A percentile compares a stretch with the other conserved stretches of the same genome.
Evolutionary conservation across 176 grass and related monocot genomes (phyloP).

Genomic region (Oryza brachyantha): DNA sequence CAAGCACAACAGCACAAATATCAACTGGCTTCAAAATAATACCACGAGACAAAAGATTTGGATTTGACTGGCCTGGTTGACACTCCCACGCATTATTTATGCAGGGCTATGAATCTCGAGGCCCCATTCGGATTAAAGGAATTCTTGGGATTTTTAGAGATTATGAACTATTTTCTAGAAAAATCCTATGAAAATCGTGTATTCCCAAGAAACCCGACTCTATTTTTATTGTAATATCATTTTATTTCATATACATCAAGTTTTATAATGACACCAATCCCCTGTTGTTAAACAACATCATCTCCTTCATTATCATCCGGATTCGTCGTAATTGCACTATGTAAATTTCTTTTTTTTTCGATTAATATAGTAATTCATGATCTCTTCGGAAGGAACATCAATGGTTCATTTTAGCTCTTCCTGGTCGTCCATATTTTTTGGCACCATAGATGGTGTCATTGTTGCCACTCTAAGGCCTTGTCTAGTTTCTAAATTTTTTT

Average conservation of each 20-base stretch:
- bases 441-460: neutral
- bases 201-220: no score
- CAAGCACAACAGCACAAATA: neutral
- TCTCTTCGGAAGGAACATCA: neutral
- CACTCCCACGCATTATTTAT: no score
- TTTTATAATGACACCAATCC: neutral
- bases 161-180: no score
- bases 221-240: neutral
- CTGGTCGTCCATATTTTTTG: neutral
- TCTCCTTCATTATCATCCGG: neutral
- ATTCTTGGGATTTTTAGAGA: no score
- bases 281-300: neutral
- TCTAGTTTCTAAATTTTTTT: no score
- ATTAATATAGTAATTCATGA: neutral
- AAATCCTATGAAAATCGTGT: no score
- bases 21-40: neutral
- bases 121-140: no score
- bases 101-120: no score
- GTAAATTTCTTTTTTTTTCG: neutral
- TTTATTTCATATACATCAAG: neutral
- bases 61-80: no score
- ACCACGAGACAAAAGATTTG: neutral
- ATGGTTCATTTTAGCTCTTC: neutral
- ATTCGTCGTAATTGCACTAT: neutral
- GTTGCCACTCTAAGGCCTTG: neutral